Base-by-base conservation (phyloP, 345 rosid genomes). In the Pugionium dolabratum region DNA sequence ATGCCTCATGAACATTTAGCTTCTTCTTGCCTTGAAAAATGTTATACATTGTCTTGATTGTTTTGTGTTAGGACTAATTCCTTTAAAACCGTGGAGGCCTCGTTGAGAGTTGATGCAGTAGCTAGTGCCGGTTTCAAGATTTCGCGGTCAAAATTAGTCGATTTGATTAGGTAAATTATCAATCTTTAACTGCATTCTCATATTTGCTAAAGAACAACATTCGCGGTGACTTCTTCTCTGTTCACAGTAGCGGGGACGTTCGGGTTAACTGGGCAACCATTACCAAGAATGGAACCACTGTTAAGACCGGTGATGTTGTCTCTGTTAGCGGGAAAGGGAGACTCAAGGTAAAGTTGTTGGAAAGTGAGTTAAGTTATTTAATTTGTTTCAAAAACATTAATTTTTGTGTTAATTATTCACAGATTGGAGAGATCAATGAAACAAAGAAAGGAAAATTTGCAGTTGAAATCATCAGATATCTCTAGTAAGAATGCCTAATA, bases 91-190 rank as follows among this genome's bases (percentile, higher is more conserved):
- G 69, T 86, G 56, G 97, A 93, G 71, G 91, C 97, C 61, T 93
- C 97, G 0, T 76, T 90, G 40, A 82, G 98, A 71, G 84, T 93
- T 35, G 98, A 93, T 84, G 97, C 98, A 59, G 71, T 93, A 33
- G 97, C 94, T 59, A 93, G 98, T 83, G 98, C 96, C n/a, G 97
- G 98, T 62, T 93, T 87, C 75, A 93, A 86, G 84, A 85, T 90
- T 61, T 90, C 97, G 35, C 76, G 95, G 62, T 85, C 98, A 60
- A 90, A 93, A 57, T 81, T 93, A 64, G 91, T 85, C 59, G 79
- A 81, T 75, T 67, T 88, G 73, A 93, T 90, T 72, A 79, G 98
- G 98, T 86, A 81, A 46, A 1, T 27, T 45, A 9, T 7, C 7
- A 3, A 40, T 34, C 10, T 8, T 25, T 32, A 31, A 51, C 4